Evolutionary conservation across 2,329 filamentous ascomycete genomes (phyloP).

Genomic region (Xylariomycetidae sp.): DNA sequence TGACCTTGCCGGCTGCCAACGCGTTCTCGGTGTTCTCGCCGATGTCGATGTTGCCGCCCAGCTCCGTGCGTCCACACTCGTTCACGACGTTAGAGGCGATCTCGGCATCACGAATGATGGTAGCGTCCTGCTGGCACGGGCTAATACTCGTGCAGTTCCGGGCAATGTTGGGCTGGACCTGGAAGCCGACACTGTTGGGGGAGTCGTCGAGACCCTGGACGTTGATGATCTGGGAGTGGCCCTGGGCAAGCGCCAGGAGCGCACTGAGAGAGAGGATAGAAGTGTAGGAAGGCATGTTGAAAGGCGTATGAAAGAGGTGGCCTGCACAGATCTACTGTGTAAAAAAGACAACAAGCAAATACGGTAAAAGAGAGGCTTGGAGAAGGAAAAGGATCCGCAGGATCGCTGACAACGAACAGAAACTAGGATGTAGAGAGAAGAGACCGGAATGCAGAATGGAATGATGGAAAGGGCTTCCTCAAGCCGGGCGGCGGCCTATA

Average conservation of each 20-base stretch:
- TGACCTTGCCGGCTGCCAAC: slow-evolving; percentile 38
- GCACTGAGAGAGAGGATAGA: slow-evolving; percentile 28
- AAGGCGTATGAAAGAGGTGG: slow-evolving; percentile 16
- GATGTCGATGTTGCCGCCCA: slow-evolving; percentile 56
- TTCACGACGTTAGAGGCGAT: slow-evolving; percentile 47
- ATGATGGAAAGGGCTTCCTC: slow-evolving; percentile 6
- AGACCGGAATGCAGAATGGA: slow-evolving; percentile 16
- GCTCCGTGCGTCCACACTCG: slow-evolving; percentile 56
- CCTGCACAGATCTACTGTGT: slow-evolving; percentile 27
- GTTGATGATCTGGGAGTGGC: slow-evolving; percentile 41
- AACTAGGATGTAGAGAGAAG: slow-evolving; percentile 13
- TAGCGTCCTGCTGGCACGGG: slow-evolving; percentile 61
- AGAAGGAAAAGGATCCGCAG: slow-evolving; percentile 23
- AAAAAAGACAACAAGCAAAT: slow-evolving; percentile 23
- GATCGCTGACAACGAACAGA: slow-evolving; percentile 20
- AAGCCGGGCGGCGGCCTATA: slow-evolving; percentile 14
- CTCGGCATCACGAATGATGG: slow-evolving; percentile 55
- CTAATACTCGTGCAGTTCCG: slow-evolving; percentile 58
- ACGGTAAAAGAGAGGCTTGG: slow-evolving; percentile 12
- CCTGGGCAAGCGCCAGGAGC: slow-evolving; percentile 30
- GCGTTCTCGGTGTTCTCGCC: slow-evolving; percentile 49
- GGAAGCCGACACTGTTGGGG: slow-evolving; percentile 42
- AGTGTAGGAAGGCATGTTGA: slow-evolving; percentile 32
- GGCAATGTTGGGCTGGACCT: slow-evolving; percentile 48
- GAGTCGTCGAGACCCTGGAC: slow-evolving; percentile 41